A percentile compares a stretch with the other conserved stretches of the same genome.
Evolutionary conservation across 345 rosid genomes (phyloP).

Genomic region (Ceriops zippeliana): DNA sequence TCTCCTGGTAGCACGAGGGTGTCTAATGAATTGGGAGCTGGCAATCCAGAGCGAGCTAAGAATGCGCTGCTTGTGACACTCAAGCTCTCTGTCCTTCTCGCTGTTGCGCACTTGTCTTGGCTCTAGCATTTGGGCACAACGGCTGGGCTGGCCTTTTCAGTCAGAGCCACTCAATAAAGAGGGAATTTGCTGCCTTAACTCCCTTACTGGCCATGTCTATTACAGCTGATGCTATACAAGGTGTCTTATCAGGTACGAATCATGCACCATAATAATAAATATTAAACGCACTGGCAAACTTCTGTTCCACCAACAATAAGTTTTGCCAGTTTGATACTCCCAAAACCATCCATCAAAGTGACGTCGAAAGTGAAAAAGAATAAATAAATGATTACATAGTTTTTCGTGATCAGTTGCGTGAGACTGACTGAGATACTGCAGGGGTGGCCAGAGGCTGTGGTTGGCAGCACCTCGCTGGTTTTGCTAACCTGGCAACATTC

Average conservation of each 20-base stretch:
- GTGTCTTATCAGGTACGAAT: slow-evolving; percentile 55
- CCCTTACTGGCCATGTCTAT: slow-evolving; percentile 58
- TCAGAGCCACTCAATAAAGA: slow-evolving; percentile 30
- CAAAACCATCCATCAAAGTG: not conserved
- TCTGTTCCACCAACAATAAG: no score
- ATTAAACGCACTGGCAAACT: not conserved
- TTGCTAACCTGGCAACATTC: slow-evolving; percentile 48
- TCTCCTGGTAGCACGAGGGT: slow-evolving; percentile 5
- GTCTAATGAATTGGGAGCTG: slow-evolving; percentile 75
- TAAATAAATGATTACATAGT: no score
- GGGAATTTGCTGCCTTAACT: slow-evolving; percentile 47
- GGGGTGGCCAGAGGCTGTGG: slow-evolving; percentile 84
- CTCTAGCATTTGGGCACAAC: slow-evolving; percentile 47
- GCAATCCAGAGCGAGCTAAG: slow-evolving; percentile 19
- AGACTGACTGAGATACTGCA: slow-evolving; percentile 1
- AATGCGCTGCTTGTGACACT: slow-evolving; percentile 10
- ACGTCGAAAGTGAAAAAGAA: no score
- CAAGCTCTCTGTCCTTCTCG: slow-evolving; percentile 43
- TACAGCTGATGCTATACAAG: slow-evolving; percentile 55
- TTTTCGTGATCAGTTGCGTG: not conserved
- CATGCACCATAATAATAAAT: not conserved
- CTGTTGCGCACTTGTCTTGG: slow-evolving; percentile 34
- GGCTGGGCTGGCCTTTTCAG: slow-evolving; percentile 66
- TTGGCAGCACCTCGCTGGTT: slow-evolving; percentile 60
- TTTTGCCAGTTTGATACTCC: not conserved